Conservation (phyloP, 2,329 filamentous ascomycete species). For the Verticillium longisporum region DNA sequence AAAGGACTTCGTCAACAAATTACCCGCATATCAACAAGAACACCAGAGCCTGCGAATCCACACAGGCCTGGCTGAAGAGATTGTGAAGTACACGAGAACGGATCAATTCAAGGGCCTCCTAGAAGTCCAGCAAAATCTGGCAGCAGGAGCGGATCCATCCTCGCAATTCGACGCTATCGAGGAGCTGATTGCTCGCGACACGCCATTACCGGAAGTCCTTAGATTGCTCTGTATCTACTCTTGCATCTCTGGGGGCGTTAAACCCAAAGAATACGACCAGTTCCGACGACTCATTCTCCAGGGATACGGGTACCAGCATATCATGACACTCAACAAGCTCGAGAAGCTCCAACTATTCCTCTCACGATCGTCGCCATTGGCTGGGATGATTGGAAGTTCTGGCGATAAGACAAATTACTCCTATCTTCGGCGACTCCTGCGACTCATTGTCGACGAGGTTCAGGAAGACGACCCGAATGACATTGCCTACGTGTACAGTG, state of each 20-base stretch:
- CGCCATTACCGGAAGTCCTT: conserved; percentile 73
- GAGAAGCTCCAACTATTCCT: conserved; percentile 86
- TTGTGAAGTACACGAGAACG: conserved; percentile 85
- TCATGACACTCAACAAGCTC: conserved; percentile 79
- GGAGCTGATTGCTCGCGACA: conserved; percentile 86
- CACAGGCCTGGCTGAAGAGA: conserved; percentile 86
- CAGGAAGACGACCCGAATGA: conserved; percentile 93
- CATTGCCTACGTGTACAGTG: conserved; percentile 95
- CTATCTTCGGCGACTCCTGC: conserved; percentile 76
- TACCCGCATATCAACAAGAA: conserved; percentile 88
- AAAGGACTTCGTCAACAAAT: conserved; percentile 88
- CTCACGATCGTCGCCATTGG: conserved; percentile 67
- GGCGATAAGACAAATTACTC: conserved; percentile 81
- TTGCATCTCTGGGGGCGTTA: conserved; percentile 81
- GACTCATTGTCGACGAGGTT: conserved; percentile 91
- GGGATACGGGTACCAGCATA: conserved; percentile 90
- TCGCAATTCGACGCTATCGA: conserved; percentile 87
- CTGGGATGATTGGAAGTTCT: conserved; percentile 73
- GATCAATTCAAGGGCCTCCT: conserved; percentile 83
- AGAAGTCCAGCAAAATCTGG: conserved; percentile 93
- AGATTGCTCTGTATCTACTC: conserved; percentile 87
- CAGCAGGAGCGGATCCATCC: conserved; percentile 80
- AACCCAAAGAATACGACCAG: conserved; percentile 78
- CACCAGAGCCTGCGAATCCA: conserved; percentile 90
- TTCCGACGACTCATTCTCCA: conserved; percentile 86